These are phyloP conservation scores for Skeletonema menzelii DNA, from an alignment of 108 stramenopile genomes.

Conservation along the genomic window DNA sequence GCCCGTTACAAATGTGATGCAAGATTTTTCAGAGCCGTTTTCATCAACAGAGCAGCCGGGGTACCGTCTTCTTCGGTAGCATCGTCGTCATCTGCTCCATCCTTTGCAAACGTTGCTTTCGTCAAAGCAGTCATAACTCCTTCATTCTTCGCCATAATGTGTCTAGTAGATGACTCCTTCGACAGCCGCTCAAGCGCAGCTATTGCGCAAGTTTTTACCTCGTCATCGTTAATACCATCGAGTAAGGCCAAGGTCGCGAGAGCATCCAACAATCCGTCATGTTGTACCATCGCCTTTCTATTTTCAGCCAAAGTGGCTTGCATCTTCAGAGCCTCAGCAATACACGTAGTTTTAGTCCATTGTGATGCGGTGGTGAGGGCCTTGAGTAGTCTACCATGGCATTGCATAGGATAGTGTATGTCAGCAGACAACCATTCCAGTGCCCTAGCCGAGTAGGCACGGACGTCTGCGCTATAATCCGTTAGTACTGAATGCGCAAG, in stretches of 20 bases:
- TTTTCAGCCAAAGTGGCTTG: conserved; percentile 40
- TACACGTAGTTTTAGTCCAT: conserved; percentile 49
- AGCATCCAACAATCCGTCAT: conserved; percentile 39
- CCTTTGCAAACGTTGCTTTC: conserved; percentile 38
- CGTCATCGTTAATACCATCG: conserved; percentile 43
- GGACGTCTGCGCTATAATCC: conserved; percentile 46
- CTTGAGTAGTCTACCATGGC: conserved; percentile 27
- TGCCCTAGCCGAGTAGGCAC: conserved; percentile 43
- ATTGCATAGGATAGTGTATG: conserved; percentile 39
- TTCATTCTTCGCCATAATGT: conserved; percentile 38
- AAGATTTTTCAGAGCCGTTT: conserved; percentile 43
- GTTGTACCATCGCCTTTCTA: conserved; percentile 39
- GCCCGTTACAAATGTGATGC: background rate
- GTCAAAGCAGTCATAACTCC: conserved; percentile 50
- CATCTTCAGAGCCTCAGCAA: conserved; percentile 44
- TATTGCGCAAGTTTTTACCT: conserved; percentile 44
- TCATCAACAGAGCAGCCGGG: conserved; percentile 27
- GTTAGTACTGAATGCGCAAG: conserved; percentile 48
- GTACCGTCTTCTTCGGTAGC: background rate
- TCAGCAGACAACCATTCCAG: conserved; percentile 49
- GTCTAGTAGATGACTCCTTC: conserved; percentile 31
- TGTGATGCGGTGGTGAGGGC: conserved; percentile 42
- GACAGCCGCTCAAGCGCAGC: conserved; percentile 34
- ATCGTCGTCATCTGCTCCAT: conserved; percentile 8
- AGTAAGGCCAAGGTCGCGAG: conserved; percentile 38